phyloP scores from a whole-genome alignment of 371 early-diverging fungal species.

The Rhizopus stolonifer region DNA sequence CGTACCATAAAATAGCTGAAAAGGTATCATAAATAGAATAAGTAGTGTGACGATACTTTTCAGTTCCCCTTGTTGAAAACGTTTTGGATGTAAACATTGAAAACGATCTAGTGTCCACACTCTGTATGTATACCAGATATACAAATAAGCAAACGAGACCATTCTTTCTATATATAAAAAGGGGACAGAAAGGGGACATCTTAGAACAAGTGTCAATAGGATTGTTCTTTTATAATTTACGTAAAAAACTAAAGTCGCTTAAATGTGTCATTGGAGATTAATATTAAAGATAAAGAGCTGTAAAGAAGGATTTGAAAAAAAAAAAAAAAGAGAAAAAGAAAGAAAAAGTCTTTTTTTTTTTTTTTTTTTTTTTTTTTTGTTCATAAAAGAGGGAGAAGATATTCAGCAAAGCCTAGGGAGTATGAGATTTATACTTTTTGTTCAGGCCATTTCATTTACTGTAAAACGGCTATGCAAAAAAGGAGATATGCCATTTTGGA shows the following conservation, averaged over 20 bases:
- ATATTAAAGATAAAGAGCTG: slow-evolving; percentile 2
- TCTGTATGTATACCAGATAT: slow-evolving; percentile 39
- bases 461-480: too few relatives aligned
- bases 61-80: slow-evolving; percentile 46
- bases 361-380: background rate
- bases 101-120: slow-evolving; percentile 41
- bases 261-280: slow-evolving; percentile 41
- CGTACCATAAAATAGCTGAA: slow-evolving; percentile 49
- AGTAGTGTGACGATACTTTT: slow-evolving; percentile 49
- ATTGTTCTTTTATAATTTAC: slow-evolving; percentile 3
- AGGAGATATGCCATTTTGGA: too few relatives aligned
- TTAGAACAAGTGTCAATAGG: background rate
- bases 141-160: slow-evolving; percentile 39
- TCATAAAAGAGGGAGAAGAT: background rate
- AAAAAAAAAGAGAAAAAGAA: background rate
- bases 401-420: too few relatives aligned
- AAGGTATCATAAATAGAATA: slow-evolving; percentile 49
- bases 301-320: too few relatives aligned
- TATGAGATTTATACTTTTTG: too few relatives aligned
- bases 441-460: too few relatives aligned
- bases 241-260: slow-evolving; percentile 47
- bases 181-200: too few relatives aligned
- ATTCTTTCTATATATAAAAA: slow-evolving; percentile 34
- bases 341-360: too few relatives aligned
- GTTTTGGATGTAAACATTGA: slow-evolving; percentile 31